Base-by-base conservation (phyloP, 2,329 filamentous ascomycete genomes). In the Pyricularia pennisetigena region DNA sequence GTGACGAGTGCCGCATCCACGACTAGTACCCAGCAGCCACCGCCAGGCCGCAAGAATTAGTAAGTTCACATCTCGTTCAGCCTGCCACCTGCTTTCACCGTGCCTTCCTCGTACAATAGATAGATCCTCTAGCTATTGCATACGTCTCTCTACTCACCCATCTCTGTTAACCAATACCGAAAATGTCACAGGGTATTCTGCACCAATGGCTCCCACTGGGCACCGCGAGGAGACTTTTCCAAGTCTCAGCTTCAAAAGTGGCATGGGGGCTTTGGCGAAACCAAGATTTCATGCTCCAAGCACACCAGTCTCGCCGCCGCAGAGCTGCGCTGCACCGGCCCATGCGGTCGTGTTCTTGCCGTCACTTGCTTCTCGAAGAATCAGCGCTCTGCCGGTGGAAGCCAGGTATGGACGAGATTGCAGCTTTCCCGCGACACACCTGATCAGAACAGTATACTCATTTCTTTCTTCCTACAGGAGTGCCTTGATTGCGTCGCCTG, bases 221-320 rank as follows among this genome's bases (percentile, higher is more conserved):
- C 32, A 23, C 23, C 23, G 1, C n/a, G n/a, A 28, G 64, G 28
- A 9, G 64, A 65, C 35, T 65, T 65, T 26, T 41, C 30, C 32
- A 24, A 54, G 35, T 28, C 64, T 35, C 64, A 65, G 64, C 32
- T 54, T 24, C 64, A 49, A n/a, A 65, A 65, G 23, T 35, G 64
- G 32, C 4, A 7, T 24, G 64, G 64, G 12, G 4, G 24, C 64
- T 26, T n/a, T 28, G 32, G 64, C 7, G 26, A 24, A 23, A 26
- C 30, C 23, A 65, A 16, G 23, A 65, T 65, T 14, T 65, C 64
- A 2, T 65, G 64, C 32, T 26, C 10, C 35, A n/a, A 54, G 23
- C 64, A 65, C 35, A 65, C 64, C 35, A 65, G 23, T 6, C 23
- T 26, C 32, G 23, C 16, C 8, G 26, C 14, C 30, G 28, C 35